Evolutionary conservation across 2,329 filamentous ascomycete genomes (phyloP).

Genomic region (Pseudogymnoascus sp.): DNA sequence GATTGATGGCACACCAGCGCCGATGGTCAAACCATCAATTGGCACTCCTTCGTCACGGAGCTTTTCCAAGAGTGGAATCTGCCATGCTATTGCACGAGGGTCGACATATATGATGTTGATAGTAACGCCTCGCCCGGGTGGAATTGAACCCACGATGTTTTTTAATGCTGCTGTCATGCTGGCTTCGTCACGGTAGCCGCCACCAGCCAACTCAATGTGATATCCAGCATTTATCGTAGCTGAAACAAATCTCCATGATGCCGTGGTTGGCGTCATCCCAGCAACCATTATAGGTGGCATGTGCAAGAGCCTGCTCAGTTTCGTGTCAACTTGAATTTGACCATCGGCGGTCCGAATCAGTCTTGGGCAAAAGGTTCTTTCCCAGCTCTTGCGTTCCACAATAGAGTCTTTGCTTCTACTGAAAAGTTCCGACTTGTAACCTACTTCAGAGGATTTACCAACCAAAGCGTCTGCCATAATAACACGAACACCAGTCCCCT

Average conservation of each 20-base stretch:
- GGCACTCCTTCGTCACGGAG: constrained; percentile 79
- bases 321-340: constrained; percentile 88
- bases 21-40: constrained; percentile 86
- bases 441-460: constrained; percentile 19
- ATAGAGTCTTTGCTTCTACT: constrained; percentile 30
- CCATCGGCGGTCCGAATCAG: constrained; percentile 86
- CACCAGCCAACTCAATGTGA: constrained; percentile 82
- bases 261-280: constrained; percentile 87
- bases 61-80: constrained; percentile 74
- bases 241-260: constrained; percentile 84
- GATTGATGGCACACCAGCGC: constrained; percentile 86
- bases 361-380: constrained; percentile 46
- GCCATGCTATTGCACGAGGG: constrained; percentile 83
- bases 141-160: constrained; percentile 79
- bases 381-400: constrained; percentile 59
- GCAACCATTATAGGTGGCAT: constrained; percentile 83
- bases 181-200: constrained; percentile 78
- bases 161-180: constrained; percentile 73
- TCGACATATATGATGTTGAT: constrained; percentile 90
- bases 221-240: constrained; percentile 92
- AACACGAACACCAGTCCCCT: constrained; percentile 28
- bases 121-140: constrained; percentile 77
- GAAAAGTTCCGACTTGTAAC: constrained; percentile 21
- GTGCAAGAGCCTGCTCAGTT: constrained; percentile 85
- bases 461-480: constrained; percentile 22